These are phyloP conservation scores for Rosa multiflora DNA, from an alignment of 306 rosid genomes.

Conservation along the genomic window DNA sequence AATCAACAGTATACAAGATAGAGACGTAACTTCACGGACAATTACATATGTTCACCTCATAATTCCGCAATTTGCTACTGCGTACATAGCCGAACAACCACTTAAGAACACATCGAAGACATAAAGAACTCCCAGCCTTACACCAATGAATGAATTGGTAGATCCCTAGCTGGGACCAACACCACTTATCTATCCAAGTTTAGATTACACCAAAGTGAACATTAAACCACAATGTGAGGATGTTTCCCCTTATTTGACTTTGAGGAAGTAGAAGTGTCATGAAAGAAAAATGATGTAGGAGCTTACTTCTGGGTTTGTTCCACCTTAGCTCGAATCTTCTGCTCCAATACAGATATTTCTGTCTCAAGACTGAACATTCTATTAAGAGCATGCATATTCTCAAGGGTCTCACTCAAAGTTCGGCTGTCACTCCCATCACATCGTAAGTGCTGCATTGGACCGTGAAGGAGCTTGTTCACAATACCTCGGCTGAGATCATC, in stretches of 20 bases:
- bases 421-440: slow-evolving; percentile 96
- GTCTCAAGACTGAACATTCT: slow-evolving; percentile 98
- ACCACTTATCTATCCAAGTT: slow-evolving; percentile 32
- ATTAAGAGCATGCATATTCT: slow-evolving; percentile 96
- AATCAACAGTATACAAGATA: slow-evolving; percentile 22
- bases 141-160: slow-evolving; percentile 42
- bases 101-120: slow-evolving; percentile 23
- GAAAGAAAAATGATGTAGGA: slow-evolving; percentile 30
- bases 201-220: slow-evolving; percentile 35
- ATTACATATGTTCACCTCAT: slow-evolving; percentile 30
- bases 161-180: slow-evolving; percentile 30
- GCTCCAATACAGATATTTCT: slow-evolving; percentile 83
- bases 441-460: slow-evolving; percentile 98
- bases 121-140: slow-evolving; percentile 36
- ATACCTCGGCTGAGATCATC: slow-evolving; percentile 98
- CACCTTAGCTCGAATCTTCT: slow-evolving; percentile 93
- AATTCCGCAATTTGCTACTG: slow-evolving; percentile 28
- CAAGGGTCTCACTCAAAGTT: slow-evolving; percentile 85
- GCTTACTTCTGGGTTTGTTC: slow-evolving; percentile 78
- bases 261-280: slow-evolving; percentile 34
- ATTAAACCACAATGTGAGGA: slow-evolving; percentile 30
- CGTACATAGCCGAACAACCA: slow-evolving; percentile 43
- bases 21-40: slow-evolving; percentile 6
- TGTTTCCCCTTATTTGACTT: slow-evolving; percentile 26
- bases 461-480: slow-evolving; percentile 95